phyloP scores from a whole-genome alignment of 73 alveolate species.

The Tetrahymena thermophila region DNA sequence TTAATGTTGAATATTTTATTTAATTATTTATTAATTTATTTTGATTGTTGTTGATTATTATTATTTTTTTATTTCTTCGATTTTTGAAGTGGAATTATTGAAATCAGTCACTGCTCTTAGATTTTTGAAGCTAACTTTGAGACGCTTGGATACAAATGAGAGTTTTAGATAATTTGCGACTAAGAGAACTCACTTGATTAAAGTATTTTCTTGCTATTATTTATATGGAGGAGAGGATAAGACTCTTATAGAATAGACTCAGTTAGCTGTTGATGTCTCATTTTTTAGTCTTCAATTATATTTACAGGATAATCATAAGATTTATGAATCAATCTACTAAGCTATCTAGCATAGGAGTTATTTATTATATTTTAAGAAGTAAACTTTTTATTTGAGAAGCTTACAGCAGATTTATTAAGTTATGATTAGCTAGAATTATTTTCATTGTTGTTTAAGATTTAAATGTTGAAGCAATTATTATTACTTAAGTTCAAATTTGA shows the following conservation, averaged over 20 bases:
- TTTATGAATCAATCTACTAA: background rate
- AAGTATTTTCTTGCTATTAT: background rate
- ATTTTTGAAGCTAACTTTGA: background rate
- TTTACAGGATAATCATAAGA: background rate
- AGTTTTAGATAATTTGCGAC: background rate
- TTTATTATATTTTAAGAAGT: background rate
- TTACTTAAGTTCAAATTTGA: background rate
- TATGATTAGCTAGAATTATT: background rate
- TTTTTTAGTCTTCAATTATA: background rate
- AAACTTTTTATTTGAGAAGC: background rate
- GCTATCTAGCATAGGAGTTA: background rate
- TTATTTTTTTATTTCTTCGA: too few relatives aligned
- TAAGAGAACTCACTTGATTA: background rate
- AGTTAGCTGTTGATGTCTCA: background rate
- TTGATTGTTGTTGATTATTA: too few relatives aligned
- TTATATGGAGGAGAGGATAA: background rate
- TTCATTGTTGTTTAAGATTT: background rate
- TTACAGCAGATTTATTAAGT: background rate
- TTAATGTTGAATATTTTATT: too few relatives aligned
- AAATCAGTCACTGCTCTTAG: background rate
- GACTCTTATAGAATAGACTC: background rate
- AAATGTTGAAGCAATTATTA: background rate
- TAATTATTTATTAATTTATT: too few relatives aligned
- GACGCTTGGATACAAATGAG: background rate
- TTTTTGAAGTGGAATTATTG: background rate